Percentiles rank a stretch among this genome's conserved stretches.
These are phyloP conservation scores for Collybia nuda DNA, from an alignment of 768 basidiomycete genomes.

Conservation along the genomic window DNA sequence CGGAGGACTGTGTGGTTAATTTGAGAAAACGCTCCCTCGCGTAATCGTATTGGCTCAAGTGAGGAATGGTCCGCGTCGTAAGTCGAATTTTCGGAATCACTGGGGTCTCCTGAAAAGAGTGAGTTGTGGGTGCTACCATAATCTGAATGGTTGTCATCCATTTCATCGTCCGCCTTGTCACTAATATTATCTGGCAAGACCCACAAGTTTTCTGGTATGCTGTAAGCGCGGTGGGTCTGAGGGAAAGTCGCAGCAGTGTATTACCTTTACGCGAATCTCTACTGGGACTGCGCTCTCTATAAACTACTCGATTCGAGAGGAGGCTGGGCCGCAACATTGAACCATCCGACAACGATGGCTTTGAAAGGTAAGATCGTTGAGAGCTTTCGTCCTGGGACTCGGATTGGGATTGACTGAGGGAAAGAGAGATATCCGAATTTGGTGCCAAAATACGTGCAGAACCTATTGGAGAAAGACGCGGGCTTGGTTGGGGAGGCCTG, in stretches of 20 bases:
- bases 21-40: background rate
- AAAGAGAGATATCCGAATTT: constrained; percentile 52
- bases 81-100: background rate
- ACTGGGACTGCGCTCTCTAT: no score
- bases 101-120: background rate
- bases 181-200: no score
- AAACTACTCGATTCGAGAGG: no score
- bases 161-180: background rate
- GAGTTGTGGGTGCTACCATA: background rate
- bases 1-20: background rate
- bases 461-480: constrained; percentile 22
- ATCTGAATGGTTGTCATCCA: background rate
- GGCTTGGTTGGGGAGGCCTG: constrained; percentile 36
- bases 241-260: no score
- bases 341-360: background rate
- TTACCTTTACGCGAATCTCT: no score
- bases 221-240: no score
- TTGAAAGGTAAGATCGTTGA: constrained; percentile 15
- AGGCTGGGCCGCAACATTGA: no score
- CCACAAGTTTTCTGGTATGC: no score
- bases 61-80: constrained; percentile 11
- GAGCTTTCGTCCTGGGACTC: constrained; percentile 20
- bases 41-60: background rate
- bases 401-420: constrained; percentile 32
- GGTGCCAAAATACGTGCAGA: constrained; percentile 50